phyloP scores from a whole-genome alignment of 345 rosid species.

The Lepidium sativum region DNA sequence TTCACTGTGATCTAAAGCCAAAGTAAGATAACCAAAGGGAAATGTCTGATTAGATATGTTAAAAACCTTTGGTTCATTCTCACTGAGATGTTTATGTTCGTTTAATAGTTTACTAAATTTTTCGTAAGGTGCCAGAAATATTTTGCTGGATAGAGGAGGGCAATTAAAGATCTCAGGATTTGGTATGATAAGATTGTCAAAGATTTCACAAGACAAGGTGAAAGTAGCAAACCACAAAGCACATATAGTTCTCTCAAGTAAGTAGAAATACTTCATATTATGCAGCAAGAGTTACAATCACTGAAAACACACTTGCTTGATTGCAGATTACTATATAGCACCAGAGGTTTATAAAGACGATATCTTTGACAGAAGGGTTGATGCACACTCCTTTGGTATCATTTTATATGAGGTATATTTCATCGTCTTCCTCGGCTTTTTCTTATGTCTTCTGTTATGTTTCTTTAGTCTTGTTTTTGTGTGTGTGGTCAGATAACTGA shows the following conservation, averaged over 20 bases:
- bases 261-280: conserved; percentile 23
- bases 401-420: conserved; percentile 74
- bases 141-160: conserved; percentile 92
- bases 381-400: conserved; percentile 67
- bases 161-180: conserved; percentile 76
- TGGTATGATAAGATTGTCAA: conserved; percentile 55
- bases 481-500: conserved; percentile 56
- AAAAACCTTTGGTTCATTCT: conserved; percentile 16
- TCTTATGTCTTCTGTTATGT: background rate
- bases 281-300: background rate
- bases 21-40: conserved; percentile 64
- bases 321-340: conserved; percentile 61
- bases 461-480: background rate
- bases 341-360: conserved; percentile 71
- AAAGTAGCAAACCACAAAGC: conserved; percentile 40
- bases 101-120: conserved; percentile 56
- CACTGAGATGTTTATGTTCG: conserved; percentile 31
- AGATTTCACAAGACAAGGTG: conserved; percentile 47
- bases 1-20: conserved; percentile 86
- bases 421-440: background rate
- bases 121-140: conserved; percentile 96
- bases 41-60: conserved; percentile 20
- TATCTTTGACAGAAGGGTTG: conserved; percentile 63
- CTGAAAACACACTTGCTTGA: background rate
- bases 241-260: conserved; percentile 47